Conservation (phyloP, 1,284 basidiomycete species). For the Trichosporon sp. region DNA sequence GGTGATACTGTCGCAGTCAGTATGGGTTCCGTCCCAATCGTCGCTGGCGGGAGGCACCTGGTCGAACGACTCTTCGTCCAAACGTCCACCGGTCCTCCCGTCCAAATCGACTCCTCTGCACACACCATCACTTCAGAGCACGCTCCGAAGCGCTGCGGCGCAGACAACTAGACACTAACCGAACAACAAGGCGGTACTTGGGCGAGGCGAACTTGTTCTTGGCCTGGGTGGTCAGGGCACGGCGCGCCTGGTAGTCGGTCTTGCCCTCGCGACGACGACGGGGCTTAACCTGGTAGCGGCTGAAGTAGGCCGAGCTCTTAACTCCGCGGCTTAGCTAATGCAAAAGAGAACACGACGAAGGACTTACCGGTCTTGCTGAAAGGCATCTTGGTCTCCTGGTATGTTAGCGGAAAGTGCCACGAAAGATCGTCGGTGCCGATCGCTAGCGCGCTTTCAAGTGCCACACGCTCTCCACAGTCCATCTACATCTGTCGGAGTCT, state of each 20-base stretch:
- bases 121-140: background rate
- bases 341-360: background rate
- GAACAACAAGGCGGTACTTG: slow-evolving; percentile 87
- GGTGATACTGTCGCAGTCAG: slow-evolving; percentile 84
- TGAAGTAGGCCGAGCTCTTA: slow-evolving; percentile 2
- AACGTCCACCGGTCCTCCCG: background rate
- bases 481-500: background rate
- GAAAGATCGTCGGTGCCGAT: background rate
- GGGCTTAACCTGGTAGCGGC: slow-evolving; percentile 88
- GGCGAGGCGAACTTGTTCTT: slow-evolving; percentile 99
- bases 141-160: background rate
- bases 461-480: background rate
- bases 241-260: slow-evolving; percentile 92
- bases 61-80: background rate
- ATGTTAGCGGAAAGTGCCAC: background rate
- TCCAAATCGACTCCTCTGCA: background rate
- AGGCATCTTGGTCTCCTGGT: slow-evolving; percentile 12
- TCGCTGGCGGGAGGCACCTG: background rate
- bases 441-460: background rate
- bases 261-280: slow-evolving; percentile 94
- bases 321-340: too few species aligned
- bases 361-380: slow-evolving; percentile 4
- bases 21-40: slow-evolving; percentile 63
- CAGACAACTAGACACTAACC: background rate
- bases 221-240: slow-evolving; percentile 67